Percentiles rank a stretch among this genome's conserved stretches.
phyloP scores from a whole-genome alignment of 2,329 filamentous ascomycete species.

The Graphiopsis chlorocephala region DNA sequence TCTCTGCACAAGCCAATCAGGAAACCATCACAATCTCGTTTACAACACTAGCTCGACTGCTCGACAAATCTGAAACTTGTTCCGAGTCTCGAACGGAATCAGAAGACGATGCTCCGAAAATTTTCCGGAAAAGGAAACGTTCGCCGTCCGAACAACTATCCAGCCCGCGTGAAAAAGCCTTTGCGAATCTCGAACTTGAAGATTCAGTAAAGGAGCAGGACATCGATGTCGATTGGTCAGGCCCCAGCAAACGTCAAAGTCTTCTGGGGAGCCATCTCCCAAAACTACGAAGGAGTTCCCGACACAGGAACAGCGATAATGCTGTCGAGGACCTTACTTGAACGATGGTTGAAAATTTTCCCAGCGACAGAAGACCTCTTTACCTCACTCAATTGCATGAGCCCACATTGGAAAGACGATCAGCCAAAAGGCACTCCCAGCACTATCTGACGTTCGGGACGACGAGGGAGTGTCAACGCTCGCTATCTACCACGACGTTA shows the following conservation, averaged over 20 bases:
- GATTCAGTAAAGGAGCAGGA: conserved; percentile 14
- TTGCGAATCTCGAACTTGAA: conserved; percentile 16
- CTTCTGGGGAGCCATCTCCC: background rate
- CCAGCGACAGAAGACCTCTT: background rate
- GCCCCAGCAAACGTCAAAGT: background rate
- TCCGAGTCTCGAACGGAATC: background rate
- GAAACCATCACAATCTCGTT: conserved; percentile 18
- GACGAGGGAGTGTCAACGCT: background rate
- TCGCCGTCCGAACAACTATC: conserved; percentile 20
- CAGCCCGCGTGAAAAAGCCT: conserved; percentile 17
- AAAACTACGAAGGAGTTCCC: background rate
- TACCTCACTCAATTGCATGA: background rate
- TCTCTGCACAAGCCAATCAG: background rate
- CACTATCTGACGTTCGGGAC: background rate
- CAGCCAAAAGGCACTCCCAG: background rate
- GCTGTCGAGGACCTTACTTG: background rate
- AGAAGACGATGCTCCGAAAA: conserved; percentile 1
- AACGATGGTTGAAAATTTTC: background rate
- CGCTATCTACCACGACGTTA: background rate
- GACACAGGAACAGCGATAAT: background rate
- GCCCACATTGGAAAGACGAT: background rate
- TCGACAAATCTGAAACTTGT: background rate
- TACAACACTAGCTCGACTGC: background rate
- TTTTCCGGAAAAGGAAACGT: conserved; percentile 22
- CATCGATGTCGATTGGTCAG: conserved; percentile 17